Percentiles rank a stretch among this genome's conserved stretches.
phyloP scores from a whole-genome alignment of 2,329 filamentous ascomycete genomes.

The Magnaporthales sp. region DNA sequence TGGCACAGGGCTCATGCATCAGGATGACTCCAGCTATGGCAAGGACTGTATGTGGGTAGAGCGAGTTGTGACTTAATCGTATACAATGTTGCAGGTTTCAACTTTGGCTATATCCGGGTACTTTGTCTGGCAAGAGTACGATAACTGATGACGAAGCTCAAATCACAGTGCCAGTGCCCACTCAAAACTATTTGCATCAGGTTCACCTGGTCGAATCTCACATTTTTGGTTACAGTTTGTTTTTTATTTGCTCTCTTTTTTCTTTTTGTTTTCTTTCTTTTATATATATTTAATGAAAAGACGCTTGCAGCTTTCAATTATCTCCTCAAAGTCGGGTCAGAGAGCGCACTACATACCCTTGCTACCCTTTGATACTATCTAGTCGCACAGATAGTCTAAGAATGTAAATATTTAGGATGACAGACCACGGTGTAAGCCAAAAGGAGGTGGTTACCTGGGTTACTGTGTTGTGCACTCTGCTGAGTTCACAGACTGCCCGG shows the following conservation, averaged over 20 bases:
- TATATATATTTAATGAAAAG: background rate
- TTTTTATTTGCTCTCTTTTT: background rate
- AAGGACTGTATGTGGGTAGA: background rate
- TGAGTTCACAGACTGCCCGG: background rate
- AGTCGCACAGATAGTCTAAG: background rate
- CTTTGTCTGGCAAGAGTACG: too few relatives aligned
- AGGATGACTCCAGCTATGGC: background rate
- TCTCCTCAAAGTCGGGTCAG: background rate
- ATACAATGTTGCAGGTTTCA: background rate
- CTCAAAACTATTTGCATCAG: too few relatives aligned
- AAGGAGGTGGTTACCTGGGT: background rate
- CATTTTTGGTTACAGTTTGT: background rate
- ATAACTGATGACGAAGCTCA: too few relatives aligned
- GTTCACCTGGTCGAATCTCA: too few relatives aligned
- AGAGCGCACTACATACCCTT: background rate
- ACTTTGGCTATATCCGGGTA: too few relatives aligned
- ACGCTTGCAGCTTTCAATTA: background rate
- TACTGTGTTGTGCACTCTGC: background rate
- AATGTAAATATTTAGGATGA: background rate
- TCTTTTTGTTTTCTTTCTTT: slow-evolving; percentile 2
- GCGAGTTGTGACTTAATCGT: background rate
- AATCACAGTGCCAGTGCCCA: too few relatives aligned
- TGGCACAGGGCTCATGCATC: background rate
- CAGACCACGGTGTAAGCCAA: background rate
- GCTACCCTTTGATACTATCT: background rate